Percentiles rank a stretch among this genome's conserved stretches.
Evolutionary conservation across 805 yeast genomes (phyloP).

Genomic region (Suhomyces sp.): DNA sequence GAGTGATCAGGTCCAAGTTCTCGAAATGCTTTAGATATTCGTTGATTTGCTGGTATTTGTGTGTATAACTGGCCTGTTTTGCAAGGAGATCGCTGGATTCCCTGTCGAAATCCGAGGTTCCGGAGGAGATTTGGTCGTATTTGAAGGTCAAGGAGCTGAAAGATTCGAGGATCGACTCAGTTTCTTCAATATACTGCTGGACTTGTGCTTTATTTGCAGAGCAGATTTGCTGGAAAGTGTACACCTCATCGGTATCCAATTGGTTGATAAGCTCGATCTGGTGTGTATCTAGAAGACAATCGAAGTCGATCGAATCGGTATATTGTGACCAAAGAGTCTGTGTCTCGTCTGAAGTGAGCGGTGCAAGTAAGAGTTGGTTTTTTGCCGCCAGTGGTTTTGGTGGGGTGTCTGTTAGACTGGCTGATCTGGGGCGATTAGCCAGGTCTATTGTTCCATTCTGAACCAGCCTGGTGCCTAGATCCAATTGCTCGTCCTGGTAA

Average conservation of each 20-base stretch:
- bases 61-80: constrained; percentile 42
- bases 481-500: constrained; percentile 7
- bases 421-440: constrained; percentile 1
- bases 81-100: constrained; percentile 51
- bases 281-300: constrained; percentile 36
- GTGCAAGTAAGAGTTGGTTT: constrained; percentile 15
- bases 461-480: constrained; percentile 8
- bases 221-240: constrained; percentile 37
- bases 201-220: constrained; percentile 19
- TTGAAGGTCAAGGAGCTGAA: constrained; percentile 48
- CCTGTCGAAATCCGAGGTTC: constrained; percentile 62
- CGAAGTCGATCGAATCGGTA: constrained; percentile 40
- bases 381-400: not conserved
- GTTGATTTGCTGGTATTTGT: constrained; percentile 45
- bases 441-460: not conserved
- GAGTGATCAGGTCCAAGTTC: constrained; percentile 65
- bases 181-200: constrained; percentile 39
- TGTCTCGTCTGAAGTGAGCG: constrained; percentile 39
- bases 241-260: constrained; percentile 29
- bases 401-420: not conserved
- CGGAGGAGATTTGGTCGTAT: constrained; percentile 56
- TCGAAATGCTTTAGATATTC: constrained; percentile 60
- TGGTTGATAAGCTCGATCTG: constrained; percentile 42
- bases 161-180: constrained; percentile 43
- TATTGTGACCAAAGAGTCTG: constrained; percentile 28